Base-by-base conservation (phyloP, 306 rosid species). In the Rosa lucieae region DNA sequence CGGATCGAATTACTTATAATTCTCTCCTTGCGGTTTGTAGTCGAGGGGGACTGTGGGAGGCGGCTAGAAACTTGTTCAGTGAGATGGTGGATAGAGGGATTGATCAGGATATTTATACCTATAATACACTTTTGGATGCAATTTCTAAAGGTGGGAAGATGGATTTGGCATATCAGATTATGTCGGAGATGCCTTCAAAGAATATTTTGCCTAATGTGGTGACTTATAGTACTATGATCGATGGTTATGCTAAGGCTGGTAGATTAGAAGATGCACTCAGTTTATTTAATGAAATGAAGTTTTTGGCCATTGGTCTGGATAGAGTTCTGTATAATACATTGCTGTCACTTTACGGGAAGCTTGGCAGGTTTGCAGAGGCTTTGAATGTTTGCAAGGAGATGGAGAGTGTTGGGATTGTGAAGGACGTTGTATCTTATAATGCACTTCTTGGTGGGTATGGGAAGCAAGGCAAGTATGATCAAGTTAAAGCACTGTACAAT, bases 361-460 rank as follows among this genome's bases (percentile, higher is more conserved):
- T 93, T 35, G 96, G 96, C 61, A 84, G 88, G 88, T 91, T 91
- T 80, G 97, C 90, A 67, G 96, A 91, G 58, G 97, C 90, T 21
- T 6, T 86, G 78, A 72, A 74, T 35, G 85, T 80, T 39, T 90
- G 92, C 83, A 82, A 67, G 84, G 96, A 92, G 88, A 95, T 95
- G 99, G 96, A 90, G 84, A 72, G 73, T 61, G 86, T 90, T 79
- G 97, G 99, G 67, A 83, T 92, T 23, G 82, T 26, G 58, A 91
- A 85, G 78, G 98, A 90, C 53, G 91, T 84, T 39, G 98, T 93
- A 11, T 92, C 96, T 8, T 95, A 89, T 79, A 95, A 95, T 83
- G 93, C 98, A 43, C 93, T 95, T 70, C 85, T 95, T 13, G 92
- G 85, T 61, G 99, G 99, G 39, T 93, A 88, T 82, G 99, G 99